A percentile compares a stretch with the other conserved stretches of the same genome.
Evolutionary conservation across 768 basidiomycete genomes (phyloP).

Genomic region (Amanita brunnescens): DNA sequence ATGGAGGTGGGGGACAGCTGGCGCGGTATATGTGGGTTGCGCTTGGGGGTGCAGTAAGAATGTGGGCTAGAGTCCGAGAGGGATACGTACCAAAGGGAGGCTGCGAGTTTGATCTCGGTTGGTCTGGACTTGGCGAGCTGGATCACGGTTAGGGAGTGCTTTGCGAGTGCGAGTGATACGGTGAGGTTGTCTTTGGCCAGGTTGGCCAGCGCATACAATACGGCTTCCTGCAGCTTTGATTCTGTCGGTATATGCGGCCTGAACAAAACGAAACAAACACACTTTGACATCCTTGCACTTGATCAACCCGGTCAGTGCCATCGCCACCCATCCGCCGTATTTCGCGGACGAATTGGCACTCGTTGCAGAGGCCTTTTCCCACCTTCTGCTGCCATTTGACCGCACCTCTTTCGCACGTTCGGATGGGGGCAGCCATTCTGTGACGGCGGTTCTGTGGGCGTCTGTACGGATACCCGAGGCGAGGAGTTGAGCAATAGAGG

Average conservation of each 20-base stretch:
- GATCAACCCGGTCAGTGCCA: conserved; percentile 40
- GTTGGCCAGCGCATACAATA: conserved; percentile 53
- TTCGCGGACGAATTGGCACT: conserved; percentile 29
- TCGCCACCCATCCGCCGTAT: conserved; percentile 53
- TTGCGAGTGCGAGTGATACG: conserved; percentile 43
- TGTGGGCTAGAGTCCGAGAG: background rate
- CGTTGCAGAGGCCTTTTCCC: conserved; percentile 53
- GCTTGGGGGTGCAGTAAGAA: conserved; percentile 23
- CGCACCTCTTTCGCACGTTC: conserved; percentile 34
- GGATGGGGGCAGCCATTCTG: conserved; percentile 53
- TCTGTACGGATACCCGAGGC: conserved; percentile 40
- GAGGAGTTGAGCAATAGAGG: conserved; percentile 52
- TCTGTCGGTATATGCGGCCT: too few species aligned
- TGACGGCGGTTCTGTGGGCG: conserved; percentile 39
- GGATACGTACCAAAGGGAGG: conserved; percentile 51
- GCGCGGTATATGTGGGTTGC: conserved; percentile 57
- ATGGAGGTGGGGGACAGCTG: conserved; percentile 18
- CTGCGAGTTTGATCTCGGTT: conserved; percentile 58
- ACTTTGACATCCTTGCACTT: conserved; percentile 31
- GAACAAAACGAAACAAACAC: background rate
- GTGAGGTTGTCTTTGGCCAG: conserved; percentile 53
- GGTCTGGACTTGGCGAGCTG: conserved; percentile 49
- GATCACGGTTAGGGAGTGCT: conserved; percentile 30
- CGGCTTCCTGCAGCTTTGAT: conserved; percentile 55
- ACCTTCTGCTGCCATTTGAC: conserved; percentile 55